Evolutionary conservation across 495 filamentous ascomycete species (phyloP).

Genomic region (Podospora pseudoanserina): DNA sequence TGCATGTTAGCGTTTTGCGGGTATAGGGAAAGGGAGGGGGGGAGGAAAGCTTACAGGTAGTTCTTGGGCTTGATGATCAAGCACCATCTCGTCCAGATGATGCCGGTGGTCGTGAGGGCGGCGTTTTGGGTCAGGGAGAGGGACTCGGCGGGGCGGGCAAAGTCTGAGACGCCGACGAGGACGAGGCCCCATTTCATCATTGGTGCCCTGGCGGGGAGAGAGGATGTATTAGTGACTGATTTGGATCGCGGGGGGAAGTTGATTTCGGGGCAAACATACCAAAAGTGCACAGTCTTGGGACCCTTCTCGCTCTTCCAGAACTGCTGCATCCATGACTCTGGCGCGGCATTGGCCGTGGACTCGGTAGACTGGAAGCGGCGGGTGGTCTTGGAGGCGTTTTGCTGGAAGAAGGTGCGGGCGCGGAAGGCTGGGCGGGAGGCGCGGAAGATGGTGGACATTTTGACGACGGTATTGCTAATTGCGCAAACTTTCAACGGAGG

Average conservation of each 20-base stretch:
- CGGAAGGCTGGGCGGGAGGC: conserved; percentile 50
- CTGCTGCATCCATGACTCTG: conserved; percentile 59
- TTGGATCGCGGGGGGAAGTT: neutral
- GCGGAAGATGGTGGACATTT: conserved; percentile 45
- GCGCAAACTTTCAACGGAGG: conserved; percentile 7
- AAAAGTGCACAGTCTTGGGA: conserved; percentile 97
- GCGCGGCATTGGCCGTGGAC: conserved; percentile 42
- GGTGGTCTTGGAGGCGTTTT: conserved; percentile 48
- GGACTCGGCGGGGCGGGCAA: conserved; percentile 84
- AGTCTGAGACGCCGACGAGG: conserved; percentile 86
- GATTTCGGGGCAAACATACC: conserved; percentile 42
- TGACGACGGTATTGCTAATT: neutral
- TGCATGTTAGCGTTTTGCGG: no score
- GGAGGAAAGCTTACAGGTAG: conserved; percentile 58
- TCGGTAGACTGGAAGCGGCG: conserved; percentile 66
- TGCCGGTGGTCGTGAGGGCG: conserved; percentile 82
- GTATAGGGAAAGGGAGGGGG: neutral
- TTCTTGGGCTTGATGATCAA: conserved; percentile 93
- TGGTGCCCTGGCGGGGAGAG: conserved; percentile 62
- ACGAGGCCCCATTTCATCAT: conserved; percentile 98
- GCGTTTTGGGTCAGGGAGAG: conserved; percentile 89
- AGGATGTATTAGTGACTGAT: neutral
- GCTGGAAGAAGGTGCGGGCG: conserved; percentile 47
- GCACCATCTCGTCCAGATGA: conserved; percentile 99
- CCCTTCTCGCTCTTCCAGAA: conserved; percentile 86